A percentile compares a stretch with the other conserved stretches of the same genome.
These are phyloP conservation scores for Saccharomyces hybrid DNA, from an alignment of 1,139 yeast genomes.

Conservation along the genomic window DNA sequence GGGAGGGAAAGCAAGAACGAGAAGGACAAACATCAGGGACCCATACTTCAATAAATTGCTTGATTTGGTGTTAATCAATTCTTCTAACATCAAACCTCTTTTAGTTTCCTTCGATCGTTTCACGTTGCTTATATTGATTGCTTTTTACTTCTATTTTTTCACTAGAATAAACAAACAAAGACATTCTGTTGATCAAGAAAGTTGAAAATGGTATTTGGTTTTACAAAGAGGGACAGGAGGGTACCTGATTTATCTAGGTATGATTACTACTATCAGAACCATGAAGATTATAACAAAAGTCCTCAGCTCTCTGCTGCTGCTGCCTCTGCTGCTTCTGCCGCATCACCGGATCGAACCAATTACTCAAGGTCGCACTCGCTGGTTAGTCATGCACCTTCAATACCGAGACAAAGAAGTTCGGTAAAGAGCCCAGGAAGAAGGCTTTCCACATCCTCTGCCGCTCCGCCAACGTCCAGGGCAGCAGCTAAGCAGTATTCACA, in stretches of 20 bases:
- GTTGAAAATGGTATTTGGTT: slow-evolving; percentile 23
- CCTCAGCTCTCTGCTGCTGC: slow-evolving; percentile 26
- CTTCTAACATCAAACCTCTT: not conserved
- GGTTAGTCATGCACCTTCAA: slow-evolving; percentile 1
- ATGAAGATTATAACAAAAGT: slow-evolving; percentile 21
- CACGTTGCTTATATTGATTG: not conserved
- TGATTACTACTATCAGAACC: slow-evolving; percentile 27
- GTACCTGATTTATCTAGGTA: slow-evolving; percentile 33
- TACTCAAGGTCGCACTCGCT: slow-evolving; percentile 3
- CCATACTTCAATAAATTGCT: not conserved
- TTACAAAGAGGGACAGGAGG: slow-evolving; percentile 21
- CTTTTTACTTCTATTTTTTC: not conserved
- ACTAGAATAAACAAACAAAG: not conserved
- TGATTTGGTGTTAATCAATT: not conserved
- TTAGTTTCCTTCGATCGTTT: not conserved
- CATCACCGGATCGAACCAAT: slow-evolving; percentile 6
- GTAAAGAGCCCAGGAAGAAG: slow-evolving; percentile 2
- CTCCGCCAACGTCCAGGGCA: not conserved
- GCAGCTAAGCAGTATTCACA: not conserved
- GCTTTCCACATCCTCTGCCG: not conserved
- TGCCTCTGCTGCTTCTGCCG: slow-evolving; percentile 24
- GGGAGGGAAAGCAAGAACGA: not conserved
- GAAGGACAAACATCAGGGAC: not conserved
- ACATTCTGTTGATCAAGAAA: not conserved
- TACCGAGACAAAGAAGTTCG: slow-evolving; percentile 2